Conservation (phyloP, 257 asterid genomes). For the Mentha longifolia region DNA sequence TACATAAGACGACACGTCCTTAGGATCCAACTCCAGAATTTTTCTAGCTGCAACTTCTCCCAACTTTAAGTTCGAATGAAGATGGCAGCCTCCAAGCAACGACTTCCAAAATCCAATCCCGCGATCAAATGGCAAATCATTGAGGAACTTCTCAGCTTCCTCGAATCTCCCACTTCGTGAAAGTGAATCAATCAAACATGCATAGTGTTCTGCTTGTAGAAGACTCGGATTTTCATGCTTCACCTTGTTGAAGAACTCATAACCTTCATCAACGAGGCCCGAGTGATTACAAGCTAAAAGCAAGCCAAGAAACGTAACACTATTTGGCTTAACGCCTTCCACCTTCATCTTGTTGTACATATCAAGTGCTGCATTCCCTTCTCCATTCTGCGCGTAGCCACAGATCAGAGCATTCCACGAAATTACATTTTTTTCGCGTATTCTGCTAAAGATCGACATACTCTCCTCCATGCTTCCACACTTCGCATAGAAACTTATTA, state of each 20-base stretch:
- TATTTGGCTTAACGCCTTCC: constrained; percentile 47
- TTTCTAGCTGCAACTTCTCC: constrained; percentile 63
- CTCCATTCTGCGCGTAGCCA: constrained; percentile 86
- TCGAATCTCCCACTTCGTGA: constrained; percentile 78
- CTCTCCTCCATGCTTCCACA: constrained; percentile 85
- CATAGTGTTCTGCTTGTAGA: constrained; percentile 73
- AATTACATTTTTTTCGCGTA: constrained; percentile 50
- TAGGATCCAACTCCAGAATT: constrained; percentile 69
- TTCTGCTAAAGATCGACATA: constrained; percentile 45
- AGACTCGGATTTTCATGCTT: constrained; percentile 43
- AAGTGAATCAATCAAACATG: constrained; percentile 74
- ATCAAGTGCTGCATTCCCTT: constrained; percentile 56
- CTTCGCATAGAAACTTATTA: constrained; percentile 81
- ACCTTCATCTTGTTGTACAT: constrained; percentile 52
- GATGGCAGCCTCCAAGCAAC: constrained; percentile 76
- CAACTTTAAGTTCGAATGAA: constrained; percentile 59
- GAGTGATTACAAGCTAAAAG: constrained; percentile 71
- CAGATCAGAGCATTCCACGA: constrained; percentile 87
- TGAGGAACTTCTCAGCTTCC: constrained; percentile 66
- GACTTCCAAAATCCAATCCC: constrained; percentile 95
- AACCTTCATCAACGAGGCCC: constrained; percentile 71
- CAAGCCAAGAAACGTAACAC: constrained; percentile 73
- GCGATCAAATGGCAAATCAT: constrained; percentile 73
- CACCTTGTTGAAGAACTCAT: constrained; percentile 52
- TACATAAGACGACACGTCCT: constrained; percentile 84